phyloP scores from a whole-genome alignment of 139 green algal species.

The Chlamydomonas incerta region DNA sequence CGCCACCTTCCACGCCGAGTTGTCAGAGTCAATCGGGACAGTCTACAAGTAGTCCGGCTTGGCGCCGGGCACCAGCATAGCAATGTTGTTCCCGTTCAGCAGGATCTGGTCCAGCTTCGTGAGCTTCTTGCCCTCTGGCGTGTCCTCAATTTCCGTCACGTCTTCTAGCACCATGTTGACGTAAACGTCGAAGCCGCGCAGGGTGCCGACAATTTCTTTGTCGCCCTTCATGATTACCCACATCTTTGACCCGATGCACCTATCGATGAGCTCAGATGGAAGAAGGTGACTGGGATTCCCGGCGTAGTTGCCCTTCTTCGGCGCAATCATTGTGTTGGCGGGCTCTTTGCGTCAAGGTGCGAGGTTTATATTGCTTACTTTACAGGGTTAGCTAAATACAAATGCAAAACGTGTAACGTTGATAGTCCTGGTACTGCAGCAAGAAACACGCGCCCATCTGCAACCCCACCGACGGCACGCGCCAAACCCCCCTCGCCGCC shows the following conservation, averaged over 20 bases:
- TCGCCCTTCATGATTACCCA: conserved; percentile 97
- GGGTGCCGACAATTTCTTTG: conserved; percentile 94
- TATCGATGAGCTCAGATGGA: conserved; percentile 93
- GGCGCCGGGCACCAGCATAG: conserved; percentile 89
- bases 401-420: too few species aligned
- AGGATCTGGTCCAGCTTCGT: conserved; percentile 96
- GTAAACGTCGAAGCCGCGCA: conserved; percentile 97
- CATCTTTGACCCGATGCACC: conserved; percentile 94
- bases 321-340: conserved; percentile 24
- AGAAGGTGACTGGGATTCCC: conserved; percentile 90
- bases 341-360: too few species aligned
- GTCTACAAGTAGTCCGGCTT: conserved; percentile 69
- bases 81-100: conserved; percentile 99
- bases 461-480: too few species aligned
- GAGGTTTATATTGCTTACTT: too few species aligned
- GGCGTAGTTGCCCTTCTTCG: conserved; percentile 58
- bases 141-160: conserved; percentile 94
- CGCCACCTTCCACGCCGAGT: too few species aligned
- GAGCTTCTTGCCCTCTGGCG: conserved; percentile 81
- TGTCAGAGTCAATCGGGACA: too few species aligned
- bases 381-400: too few species aligned
- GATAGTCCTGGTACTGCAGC: too few species aligned
- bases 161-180: conserved; percentile 99
- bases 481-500: too few species aligned
- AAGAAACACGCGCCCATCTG: too few species aligned